Base-by-base conservation (phyloP, 768 basidiomycete genomes). In the Bullera alba region DNA sequence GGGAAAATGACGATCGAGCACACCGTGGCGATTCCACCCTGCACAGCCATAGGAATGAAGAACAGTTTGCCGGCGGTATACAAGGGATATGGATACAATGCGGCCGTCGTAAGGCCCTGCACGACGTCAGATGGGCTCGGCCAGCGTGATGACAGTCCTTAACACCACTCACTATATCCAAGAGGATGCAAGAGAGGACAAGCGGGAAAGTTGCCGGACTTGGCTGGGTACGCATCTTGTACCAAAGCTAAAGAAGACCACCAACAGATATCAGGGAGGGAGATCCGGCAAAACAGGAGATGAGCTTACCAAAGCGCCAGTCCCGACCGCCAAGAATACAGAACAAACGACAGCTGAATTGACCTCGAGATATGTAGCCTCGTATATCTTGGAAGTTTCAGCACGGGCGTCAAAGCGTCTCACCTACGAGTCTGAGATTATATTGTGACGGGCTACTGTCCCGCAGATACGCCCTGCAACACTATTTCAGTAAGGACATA, bases 1-100 rank as follows among this genome's bases (percentile, higher is more conserved):
- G 70, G 70, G 42, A 72, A 72, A 27, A 72, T 50, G 34, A 63
- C 44, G 15, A 69, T 21, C 10, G 58, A 56, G 16, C 60, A 56
- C n/a, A 70, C 26, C 17, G 57, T 48, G 10, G 59, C 58, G 16
- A 71, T 48, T 4, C 55, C 68, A 0, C 55, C 57, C 51, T 69
- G 65, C n/a, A 70, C 50, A 2, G 66, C 56, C 65, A 72, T 69
- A 1, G 70, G 70, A 29, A 65, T 34, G 55, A 66, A 63, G 56
- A 66, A 69, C 2, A 66, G 52, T 2, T 66, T 39, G 16, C 67
- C 67, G 8, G 60, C 46, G 3, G 59, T 59, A 42, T 69, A 69
- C 0, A 50, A 36, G 16, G 61, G 41, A 17, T 50, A 49, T 0
- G 64, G 64, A 29, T 60, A 61, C 15, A 60, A 58, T 0, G 53